Conservation (phyloP, 1,284 basidiomycete genomes). For the Xerocomus minutiporus region DNA sequence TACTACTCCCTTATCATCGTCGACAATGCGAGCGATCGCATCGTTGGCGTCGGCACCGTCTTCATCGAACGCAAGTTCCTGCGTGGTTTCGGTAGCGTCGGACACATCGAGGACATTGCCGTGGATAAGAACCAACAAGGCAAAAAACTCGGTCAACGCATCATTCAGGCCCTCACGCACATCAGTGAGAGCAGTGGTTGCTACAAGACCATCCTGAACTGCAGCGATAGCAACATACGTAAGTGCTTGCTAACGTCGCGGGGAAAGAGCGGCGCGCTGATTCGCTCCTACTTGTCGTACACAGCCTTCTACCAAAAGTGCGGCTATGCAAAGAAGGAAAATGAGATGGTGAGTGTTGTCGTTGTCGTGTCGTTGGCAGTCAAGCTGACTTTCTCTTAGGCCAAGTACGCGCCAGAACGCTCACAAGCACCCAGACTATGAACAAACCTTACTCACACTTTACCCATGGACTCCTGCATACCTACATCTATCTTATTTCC, state of each 20-base stretch:
- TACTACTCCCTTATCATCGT: constrained; percentile 89
- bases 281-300: background rate
- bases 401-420: constrained; percentile 49
- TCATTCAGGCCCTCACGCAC: constrained; percentile 81
- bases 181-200: constrained; percentile 75
- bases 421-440: constrained; percentile 38
- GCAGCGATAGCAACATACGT: constrained; percentile 89
- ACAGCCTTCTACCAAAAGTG: constrained; percentile 97
- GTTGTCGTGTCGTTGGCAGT: background rate
- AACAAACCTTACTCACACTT: constrained; percentile 9
- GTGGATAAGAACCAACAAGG: constrained; percentile 87
- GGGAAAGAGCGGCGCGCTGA: constrained; percentile 12
- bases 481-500: constrained; percentile 4
- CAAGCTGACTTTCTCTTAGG: constrained; percentile 33
- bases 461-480: constrained; percentile 8
- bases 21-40: constrained; percentile 66
- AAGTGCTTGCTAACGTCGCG: constrained; percentile 36
- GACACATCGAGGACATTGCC: constrained; percentile 97
- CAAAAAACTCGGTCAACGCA: constrained; percentile 80
- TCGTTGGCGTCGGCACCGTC: constrained; percentile 83
- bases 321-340: constrained; percentile 84
- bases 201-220: constrained; percentile 98
- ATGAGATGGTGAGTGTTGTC: constrained; percentile 69
- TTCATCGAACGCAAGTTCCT: constrained; percentile 94
- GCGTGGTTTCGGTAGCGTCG: constrained; percentile 73